Evolutionary conservation across 73 alveolate species (phyloP).

Genomic region (Paramecium biaurelia): DNA sequence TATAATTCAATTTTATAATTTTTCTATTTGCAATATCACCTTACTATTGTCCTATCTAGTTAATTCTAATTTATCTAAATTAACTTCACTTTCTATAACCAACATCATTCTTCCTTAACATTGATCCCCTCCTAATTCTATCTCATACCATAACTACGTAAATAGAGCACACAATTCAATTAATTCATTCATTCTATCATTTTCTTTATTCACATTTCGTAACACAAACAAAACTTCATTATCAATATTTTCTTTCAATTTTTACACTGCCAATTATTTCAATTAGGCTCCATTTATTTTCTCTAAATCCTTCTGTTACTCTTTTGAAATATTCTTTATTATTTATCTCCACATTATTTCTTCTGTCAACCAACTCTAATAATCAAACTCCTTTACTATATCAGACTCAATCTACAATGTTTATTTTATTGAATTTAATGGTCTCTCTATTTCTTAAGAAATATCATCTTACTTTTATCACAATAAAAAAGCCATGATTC

Average conservation of each 20-base stretch:
- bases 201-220: background rate
- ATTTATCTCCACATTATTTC: background rate
- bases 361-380: background rate
- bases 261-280: background rate
- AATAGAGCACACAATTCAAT: background rate
- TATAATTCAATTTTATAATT: background rate
- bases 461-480: background rate
- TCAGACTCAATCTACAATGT: background rate
- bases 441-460: background rate
- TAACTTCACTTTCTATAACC: background rate
- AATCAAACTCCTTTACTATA: background rate
- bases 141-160: background rate
- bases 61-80: background rate
- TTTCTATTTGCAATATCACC: background rate
- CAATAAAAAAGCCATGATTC: conserved; percentile 7
- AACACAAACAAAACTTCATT: background rate
- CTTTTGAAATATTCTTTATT: background rate
- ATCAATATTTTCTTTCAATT: background rate
- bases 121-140: background rate
- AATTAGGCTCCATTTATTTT: background rate
- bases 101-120: background rate
- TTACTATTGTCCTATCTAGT: background rate
- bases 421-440: background rate
- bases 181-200: background rate
- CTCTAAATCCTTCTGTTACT: background rate